Conservation (phyloP, 1,284 basidiomycete genomes). For the Testicularia cyperi region DNA sequence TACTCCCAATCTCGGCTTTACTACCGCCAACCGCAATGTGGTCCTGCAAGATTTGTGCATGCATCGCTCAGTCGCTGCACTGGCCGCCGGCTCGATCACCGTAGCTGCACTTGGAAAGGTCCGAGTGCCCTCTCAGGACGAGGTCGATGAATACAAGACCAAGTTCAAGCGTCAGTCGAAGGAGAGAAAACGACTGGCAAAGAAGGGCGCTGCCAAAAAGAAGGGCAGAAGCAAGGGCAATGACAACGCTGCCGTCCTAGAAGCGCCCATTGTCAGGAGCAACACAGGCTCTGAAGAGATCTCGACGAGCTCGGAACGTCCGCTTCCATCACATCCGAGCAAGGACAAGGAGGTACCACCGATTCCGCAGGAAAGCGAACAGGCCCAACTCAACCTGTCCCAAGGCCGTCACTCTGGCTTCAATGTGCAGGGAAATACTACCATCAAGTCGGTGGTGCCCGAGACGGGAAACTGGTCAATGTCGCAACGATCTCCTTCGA, state of each 20-base stretch:
- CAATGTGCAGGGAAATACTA: conserved; percentile 9
- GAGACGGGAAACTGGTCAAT: conserved; percentile 28
- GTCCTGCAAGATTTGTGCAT: conserved; percentile 27
- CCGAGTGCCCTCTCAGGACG: conserved; percentile 8
- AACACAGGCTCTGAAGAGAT: no score
- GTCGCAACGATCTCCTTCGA: background rate
- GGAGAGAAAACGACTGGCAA: no score
- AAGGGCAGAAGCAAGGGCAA: no score
- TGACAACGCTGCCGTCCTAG: no score
- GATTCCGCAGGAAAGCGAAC: no score
- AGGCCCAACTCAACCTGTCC: conserved; percentile 12
- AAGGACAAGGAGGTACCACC: conserved; percentile 1
- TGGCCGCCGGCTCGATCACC: conserved; percentile 21
- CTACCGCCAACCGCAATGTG: conserved; percentile 27
- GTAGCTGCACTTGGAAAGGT: conserved; percentile 18
- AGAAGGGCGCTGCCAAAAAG: no score
- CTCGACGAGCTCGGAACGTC: no score
- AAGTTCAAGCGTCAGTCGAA: conserved; percentile 1
- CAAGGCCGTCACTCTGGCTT: conserved; percentile 13
- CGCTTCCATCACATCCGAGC: background rate
- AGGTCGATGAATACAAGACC: background rate
- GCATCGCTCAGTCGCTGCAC: conserved; percentile 14
- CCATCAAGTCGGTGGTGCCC: conserved; percentile 32
- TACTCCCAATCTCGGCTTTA: conserved; percentile 35
- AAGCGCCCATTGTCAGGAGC: no score